Percentiles rank a stretch among this genome's conserved stretches.
These are phyloP conservation scores for Tetracentron sinense DNA, from an alignment of 164 flowering plant genomes.

Conservation along the genomic window DNA sequence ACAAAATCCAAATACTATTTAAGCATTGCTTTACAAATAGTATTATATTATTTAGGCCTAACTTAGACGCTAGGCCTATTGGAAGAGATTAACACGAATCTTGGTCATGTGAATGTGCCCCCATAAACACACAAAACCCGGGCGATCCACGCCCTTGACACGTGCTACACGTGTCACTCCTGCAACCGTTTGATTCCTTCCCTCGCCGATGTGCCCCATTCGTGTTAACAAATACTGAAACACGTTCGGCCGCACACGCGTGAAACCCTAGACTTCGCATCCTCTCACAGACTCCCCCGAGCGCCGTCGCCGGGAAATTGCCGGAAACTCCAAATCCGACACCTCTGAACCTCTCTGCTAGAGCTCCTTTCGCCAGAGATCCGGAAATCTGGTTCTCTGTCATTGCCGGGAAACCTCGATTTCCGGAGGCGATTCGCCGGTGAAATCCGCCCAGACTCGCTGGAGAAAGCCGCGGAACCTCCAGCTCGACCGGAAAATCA, in stretches of 20 bases:
- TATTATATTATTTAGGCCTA: too few species aligned
- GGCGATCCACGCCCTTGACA: slow-evolving; percentile 15
- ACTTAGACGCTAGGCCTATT: too few species aligned
- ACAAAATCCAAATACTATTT: too few species aligned
- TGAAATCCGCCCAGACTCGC: background rate
- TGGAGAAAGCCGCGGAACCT: background rate
- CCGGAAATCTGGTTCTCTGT: background rate
- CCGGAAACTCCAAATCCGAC: slow-evolving; percentile 7
- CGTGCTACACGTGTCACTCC: slow-evolving; percentile 29
- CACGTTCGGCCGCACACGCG: slow-evolving; percentile 34
- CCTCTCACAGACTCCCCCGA: background rate
- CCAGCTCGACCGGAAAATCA: background rate
- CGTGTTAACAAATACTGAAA: slow-evolving; percentile 28
- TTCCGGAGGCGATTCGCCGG: background rate
- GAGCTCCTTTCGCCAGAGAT: background rate
- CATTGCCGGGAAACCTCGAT: background rate
- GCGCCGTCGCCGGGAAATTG: slow-evolving; percentile 18
- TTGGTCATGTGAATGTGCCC: too few species aligned
- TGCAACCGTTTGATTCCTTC: slow-evolving; percentile 12
- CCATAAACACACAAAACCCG: background rate
- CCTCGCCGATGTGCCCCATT: slow-evolving; percentile 16
- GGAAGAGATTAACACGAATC: too few species aligned
- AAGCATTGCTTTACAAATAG: too few species aligned
- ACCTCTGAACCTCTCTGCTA: background rate
- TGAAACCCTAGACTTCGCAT: slow-evolving; percentile 27